These are phyloP conservation scores for Pseudocercospora macadamiae DNA, from an alignment of 2,329 filamentous ascomycete species.

Conservation along the genomic window DNA sequence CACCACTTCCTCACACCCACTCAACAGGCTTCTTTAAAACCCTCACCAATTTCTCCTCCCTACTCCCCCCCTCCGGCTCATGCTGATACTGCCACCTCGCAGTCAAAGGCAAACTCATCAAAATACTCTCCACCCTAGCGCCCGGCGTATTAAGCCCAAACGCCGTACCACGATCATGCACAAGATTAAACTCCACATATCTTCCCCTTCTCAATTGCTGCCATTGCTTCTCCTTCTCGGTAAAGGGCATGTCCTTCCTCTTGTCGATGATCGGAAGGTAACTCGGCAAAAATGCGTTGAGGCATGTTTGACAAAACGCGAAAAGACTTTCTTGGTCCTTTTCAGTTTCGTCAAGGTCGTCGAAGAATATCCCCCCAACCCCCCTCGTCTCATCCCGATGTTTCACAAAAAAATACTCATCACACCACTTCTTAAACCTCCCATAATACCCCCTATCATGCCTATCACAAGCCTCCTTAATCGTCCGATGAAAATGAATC, in stretches of 20 bases:
- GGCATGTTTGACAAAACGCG: constrained; percentile 81
- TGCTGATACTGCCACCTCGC: constrained; percentile 98
- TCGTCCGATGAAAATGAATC: constrained; percentile 91
- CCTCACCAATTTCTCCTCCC: constrained; percentile 80
- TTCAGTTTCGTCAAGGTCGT: constrained; percentile 86
- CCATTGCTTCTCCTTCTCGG: constrained; percentile 87
- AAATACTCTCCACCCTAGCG: constrained; percentile 89
- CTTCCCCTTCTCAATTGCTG: constrained; percentile 92
- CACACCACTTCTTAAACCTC: constrained; percentile 97
- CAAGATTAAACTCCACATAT: constrained; percentile 98
- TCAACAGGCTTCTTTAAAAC: constrained; percentile 65
- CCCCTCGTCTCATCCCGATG: constrained; percentile 86
- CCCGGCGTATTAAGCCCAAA: constrained; percentile 94
- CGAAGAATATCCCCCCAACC: constrained; percentile 96
- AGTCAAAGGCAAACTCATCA: constrained; percentile 94
- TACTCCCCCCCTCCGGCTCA: constrained; percentile 71
- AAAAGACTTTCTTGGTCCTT: constrained; percentile 89
- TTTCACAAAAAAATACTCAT: constrained; percentile 94
- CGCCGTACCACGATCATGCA: constrained; percentile 91
- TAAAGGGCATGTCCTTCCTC: constrained; percentile 90
- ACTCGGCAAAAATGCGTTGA: constrained; percentile 84
- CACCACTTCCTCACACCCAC: constrained; percentile 63
- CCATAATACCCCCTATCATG: constrained; percentile 93
- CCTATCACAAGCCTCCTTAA: constrained; percentile 90
- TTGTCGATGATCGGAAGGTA: constrained; percentile 88